Evolutionary conservation across 2,329 filamentous ascomycete genomes (phyloP), one percentile per base, ranked within the genome.

Genomic region (Lasiodiplodia theobromae): DNA sequence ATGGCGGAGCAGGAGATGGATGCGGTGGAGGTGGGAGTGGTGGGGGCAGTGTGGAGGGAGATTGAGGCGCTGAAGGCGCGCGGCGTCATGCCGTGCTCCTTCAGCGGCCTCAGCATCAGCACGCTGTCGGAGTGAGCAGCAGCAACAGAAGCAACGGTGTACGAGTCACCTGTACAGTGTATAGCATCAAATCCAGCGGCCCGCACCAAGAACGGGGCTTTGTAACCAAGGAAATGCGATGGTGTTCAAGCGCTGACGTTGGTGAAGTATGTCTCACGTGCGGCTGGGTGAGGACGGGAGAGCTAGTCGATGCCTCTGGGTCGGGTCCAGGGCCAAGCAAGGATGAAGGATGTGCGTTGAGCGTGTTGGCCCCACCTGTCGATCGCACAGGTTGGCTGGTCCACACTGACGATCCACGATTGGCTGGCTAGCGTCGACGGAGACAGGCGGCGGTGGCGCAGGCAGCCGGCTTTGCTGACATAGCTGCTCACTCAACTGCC

Each of bases 1-100:
- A 64, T 64, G 60, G 60, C 60, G 60, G 60, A 18, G 60, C 60
- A 64, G 60, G 47, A 52, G 47, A 64, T 64, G 60, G 60, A 52
- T 18, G 47, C n/a, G n/a, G 60, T 53, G 60, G 44, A 53, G 47
- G 18, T 52, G 60, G 10, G 44, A 31, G n/a, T 52, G 14, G 44
- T 64, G 47, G 60, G 25, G 47, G 47, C 47, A 34, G 44, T 64
- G 28, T 64, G 60, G 60, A 38, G 47, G 28, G 47, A 52, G 28
- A 52, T 64, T n/a, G 60, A 23, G 60, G 47, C 47, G 60, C 47
- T 64, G 44, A 64, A 64, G 47, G 60, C 44, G 47, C 21, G 60
- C 60, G 47, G 60, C 31, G 60, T 21, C n/a, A 21, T 52, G 60
- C 60, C 47, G 60, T n/a, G 60, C 31, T 10, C 12, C 31, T 64